Conservation (phyloP, 257 asterid species). For the Haberlea rhodopensis region DNA sequence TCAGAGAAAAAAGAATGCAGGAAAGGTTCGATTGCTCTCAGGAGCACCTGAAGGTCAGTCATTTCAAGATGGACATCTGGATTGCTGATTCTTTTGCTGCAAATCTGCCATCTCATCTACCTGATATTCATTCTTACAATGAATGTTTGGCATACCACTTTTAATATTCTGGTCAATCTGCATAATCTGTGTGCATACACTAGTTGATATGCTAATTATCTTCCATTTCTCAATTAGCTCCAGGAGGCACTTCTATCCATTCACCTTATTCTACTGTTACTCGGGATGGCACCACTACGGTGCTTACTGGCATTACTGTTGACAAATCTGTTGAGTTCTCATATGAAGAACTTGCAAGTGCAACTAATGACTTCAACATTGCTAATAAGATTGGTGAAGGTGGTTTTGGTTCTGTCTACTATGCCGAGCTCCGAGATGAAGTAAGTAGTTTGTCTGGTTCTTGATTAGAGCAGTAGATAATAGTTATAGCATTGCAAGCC, state of each 20-base stretch:
- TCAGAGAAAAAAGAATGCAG: conserved; percentile 47
- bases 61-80: conserved; percentile 34
- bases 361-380: conserved; percentile 76
- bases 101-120: conserved; percentile 14
- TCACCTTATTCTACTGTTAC: conserved; percentile 36
- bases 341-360: conserved; percentile 88
- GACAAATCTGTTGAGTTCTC: conserved; percentile 92
- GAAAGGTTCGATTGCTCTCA: conserved; percentile 41
- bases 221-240: conserved; percentile 31
- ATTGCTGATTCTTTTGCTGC: conserved; percentile 20
- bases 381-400: conserved; percentile 95
- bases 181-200: not conserved
- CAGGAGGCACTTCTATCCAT: conserved; percentile 34
- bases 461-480: conserved; percentile 2
- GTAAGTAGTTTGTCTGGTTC: conserved; percentile 40
- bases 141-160: conserved; percentile 6
- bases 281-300: conserved; percentile 50
- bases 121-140: conserved; percentile 1
- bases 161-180: not conserved
- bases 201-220: conserved; percentile 3
- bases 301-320: conserved; percentile 62
- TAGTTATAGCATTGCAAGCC: not conserved
- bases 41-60: conserved; percentile 43
- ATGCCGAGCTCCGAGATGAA: conserved; percentile 99
- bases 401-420: conserved; percentile 95